Conservation (phyloP, 2,329 filamentous ascomycete species). For the Graphium sp. region DNA sequence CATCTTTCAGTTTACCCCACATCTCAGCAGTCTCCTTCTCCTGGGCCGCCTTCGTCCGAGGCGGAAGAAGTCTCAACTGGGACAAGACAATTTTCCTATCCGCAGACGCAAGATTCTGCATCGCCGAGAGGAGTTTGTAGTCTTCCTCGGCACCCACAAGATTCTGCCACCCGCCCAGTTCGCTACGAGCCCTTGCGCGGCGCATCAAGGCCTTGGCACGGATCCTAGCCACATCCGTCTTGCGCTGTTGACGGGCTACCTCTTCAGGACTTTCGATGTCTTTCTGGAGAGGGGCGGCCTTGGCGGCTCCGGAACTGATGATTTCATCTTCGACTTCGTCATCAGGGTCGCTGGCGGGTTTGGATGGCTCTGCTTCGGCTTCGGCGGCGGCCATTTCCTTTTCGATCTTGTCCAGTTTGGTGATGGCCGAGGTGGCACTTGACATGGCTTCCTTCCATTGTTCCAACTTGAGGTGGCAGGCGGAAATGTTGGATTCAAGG, state of each 20-base stretch:
- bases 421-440: slow-evolving; percentile 54
- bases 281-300: slow-evolving; percentile 9
- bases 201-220: slow-evolving; percentile 71
- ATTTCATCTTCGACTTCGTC: slow-evolving; percentile 37
- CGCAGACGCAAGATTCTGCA: slow-evolving; percentile 40
- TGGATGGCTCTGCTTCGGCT: slow-evolving; percentile 25
- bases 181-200: slow-evolving; percentile 54
- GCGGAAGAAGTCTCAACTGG: slow-evolving; percentile 50
- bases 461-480: slow-evolving; percentile 69
- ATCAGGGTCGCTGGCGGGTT: slow-evolving; percentile 21
- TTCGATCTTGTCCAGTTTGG: slow-evolving; percentile 49
- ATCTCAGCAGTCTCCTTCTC: slow-evolving; percentile 86
- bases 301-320: slow-evolving; percentile 37
- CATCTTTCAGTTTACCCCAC: slow-evolving; percentile 88
- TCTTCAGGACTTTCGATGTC: slow-evolving; percentile 11
- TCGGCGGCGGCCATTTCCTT: slow-evolving; percentile 12
- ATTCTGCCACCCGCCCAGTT: slow-evolving; percentile 62
- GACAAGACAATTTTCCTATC: slow-evolving; percentile 53
- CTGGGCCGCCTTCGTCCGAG: slow-evolving; percentile 58
- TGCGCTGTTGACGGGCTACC: slow-evolving; percentile 6
- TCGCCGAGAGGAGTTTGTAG: slow-evolving; percentile 49
- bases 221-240: slow-evolving; percentile 56
- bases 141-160: slow-evolving; percentile 66
- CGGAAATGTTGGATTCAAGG: slow-evolving; percentile 74
- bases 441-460: slow-evolving; percentile 75